Evolutionary conservation across 148 eudicot species (phyloP).

Genomic region (Rheum nobile): DNA sequence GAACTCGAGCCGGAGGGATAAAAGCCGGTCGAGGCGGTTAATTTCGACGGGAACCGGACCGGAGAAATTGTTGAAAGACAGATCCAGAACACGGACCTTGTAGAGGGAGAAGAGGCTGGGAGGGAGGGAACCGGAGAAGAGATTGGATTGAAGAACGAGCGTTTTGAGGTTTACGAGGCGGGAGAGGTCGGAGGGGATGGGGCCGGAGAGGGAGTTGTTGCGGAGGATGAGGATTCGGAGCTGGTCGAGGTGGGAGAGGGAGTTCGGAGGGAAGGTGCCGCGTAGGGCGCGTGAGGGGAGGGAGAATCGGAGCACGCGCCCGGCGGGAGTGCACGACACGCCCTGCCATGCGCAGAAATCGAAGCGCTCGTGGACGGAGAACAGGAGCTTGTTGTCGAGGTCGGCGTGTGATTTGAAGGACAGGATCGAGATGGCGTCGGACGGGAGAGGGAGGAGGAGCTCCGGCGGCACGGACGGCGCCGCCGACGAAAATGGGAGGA

Average conservation of each 20-base stretch:
- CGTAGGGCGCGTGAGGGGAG: slow-evolving; percentile 30
- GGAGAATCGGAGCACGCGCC: slow-evolving; percentile 39
- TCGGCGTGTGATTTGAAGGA: slow-evolving; percentile 37
- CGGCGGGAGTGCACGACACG: slow-evolving; percentile 52
- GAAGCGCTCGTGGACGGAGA: slow-evolving; percentile 19
- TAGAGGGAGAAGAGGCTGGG: slow-evolving; percentile 27
- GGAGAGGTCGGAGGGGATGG: slow-evolving; percentile 57
- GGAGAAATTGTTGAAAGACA: slow-evolving; percentile 51
- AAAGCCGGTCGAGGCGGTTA: slow-evolving; percentile 32
- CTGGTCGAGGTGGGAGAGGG: slow-evolving; percentile 42
- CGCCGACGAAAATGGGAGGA: slow-evolving; percentile 31
- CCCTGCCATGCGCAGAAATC: slow-evolving; percentile 51
- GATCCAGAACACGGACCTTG: slow-evolving; percentile 38
- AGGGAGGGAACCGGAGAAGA: slow-evolving; percentile 44
- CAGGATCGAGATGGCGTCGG: slow-evolving; percentile 29
- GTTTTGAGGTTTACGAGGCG: slow-evolving; percentile 42
- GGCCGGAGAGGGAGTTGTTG: slow-evolving; percentile 69
- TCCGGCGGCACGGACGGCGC: slow-evolving; percentile 31
- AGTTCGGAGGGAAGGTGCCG: slow-evolving; percentile 41
- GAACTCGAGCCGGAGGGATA: slow-evolving; percentile 39
- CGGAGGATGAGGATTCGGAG: slow-evolving; percentile 56
- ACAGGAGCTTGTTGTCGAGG: slow-evolving; percentile 28
- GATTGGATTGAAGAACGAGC: slow-evolving; percentile 39
- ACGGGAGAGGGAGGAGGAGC: background rate
- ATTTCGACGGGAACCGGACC: slow-evolving; percentile 32